These are phyloP conservation scores for Daldinia sp. DNA, from an alignment of 2,329 filamentous ascomycete species.

Conservation along the genomic window DNA sequence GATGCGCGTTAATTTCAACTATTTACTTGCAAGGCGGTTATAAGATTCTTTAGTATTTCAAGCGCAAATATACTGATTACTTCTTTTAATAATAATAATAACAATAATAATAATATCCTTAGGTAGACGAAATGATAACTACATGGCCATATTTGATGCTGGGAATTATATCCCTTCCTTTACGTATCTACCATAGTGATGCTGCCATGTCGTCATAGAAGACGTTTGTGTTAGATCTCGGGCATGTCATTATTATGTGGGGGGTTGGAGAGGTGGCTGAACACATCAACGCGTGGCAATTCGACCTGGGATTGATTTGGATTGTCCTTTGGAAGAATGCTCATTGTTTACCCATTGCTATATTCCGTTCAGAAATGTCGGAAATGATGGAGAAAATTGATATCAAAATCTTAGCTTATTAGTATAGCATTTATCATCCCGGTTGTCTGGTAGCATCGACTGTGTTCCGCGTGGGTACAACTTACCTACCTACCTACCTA, in stretches of 20 bases:
- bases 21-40: background rate
- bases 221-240: constrained; percentile 3
- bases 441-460: background rate
- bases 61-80: no score
- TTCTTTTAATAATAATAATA: background rate
- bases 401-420: constrained; percentile 7
- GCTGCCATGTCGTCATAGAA: constrained; percentile 42
- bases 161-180: background rate
- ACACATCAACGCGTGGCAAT: background rate
- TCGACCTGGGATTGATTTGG: background rate
- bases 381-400: constrained; percentile 1
- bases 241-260: constrained; percentile 27
- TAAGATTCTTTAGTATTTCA: no score
- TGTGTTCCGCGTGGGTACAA: background rate
- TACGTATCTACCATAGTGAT: constrained; percentile 23
- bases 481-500: no score
- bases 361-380: no score
- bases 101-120: no score
- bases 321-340: no score
- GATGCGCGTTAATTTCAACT: background rate
- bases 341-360: no score
- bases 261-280: background rate
- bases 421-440: background rate
- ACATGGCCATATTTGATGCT: background rate
- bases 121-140: background rate